Percentiles rank a stretch among this genome's conserved stretches.
These are phyloP conservation scores for Entomortierella chlamydospora DNA, from an alignment of 192 early-diverging fungal species.

Conservation along the genomic window DNA sequence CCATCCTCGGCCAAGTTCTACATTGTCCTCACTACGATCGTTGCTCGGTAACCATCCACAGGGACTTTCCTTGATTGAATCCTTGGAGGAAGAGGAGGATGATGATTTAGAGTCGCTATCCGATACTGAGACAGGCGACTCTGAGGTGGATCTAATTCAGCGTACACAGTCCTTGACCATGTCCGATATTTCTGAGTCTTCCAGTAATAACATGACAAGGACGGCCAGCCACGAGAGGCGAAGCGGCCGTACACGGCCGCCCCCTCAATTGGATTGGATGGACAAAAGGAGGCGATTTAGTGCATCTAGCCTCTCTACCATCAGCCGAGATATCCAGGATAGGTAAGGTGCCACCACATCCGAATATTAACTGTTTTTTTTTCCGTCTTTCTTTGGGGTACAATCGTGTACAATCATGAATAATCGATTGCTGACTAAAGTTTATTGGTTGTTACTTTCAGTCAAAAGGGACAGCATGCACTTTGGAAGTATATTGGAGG, in stretches of 20 bases:
- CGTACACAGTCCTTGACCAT: conserved; percentile 29
- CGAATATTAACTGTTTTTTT: background rate
- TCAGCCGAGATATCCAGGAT: conserved; percentile 51
- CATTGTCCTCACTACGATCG: conserved; percentile 45
- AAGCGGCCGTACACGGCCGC: conserved; percentile 15
- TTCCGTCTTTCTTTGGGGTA: conserved; percentile 4
- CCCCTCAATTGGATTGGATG: conserved; percentile 51
- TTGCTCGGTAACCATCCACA: conserved; percentile 49
- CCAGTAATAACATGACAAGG: background rate
- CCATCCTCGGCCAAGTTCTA: conserved; percentile 32
- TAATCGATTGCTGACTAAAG: background rate
- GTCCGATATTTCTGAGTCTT: background rate
- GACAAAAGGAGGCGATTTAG: conserved; percentile 42
- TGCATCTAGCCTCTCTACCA: conserved; percentile 36
- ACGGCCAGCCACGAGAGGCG: conserved; percentile 11
- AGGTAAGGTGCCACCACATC: conserved; percentile 9
- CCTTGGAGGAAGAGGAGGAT: conserved; percentile 40
- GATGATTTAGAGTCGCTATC: conserved; percentile 41
- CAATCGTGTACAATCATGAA: background rate
- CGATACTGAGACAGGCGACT: conserved; percentile 40
- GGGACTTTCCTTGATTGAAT: conserved; percentile 44
- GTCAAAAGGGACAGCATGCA: conserved; percentile 55
- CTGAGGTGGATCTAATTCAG: conserved; percentile 38
- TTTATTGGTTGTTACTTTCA: conserved; percentile 8
- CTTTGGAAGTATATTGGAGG: conserved; percentile 55